Evolutionary conservation across 306 rosid genomes (phyloP).

Genomic region (Argentina anserina): DNA sequence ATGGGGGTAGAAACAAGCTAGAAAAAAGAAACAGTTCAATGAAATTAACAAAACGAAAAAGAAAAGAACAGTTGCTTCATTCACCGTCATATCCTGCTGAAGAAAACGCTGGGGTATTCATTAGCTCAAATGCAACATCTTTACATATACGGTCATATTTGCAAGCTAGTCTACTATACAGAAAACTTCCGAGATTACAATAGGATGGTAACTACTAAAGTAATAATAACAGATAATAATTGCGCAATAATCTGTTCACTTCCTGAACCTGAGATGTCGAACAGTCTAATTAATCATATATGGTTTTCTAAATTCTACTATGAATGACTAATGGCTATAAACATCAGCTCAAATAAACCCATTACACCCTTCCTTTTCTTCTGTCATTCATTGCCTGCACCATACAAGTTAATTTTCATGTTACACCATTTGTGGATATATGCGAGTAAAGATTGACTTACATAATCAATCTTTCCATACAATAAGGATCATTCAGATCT

Average conservation of each 20-base stretch:
- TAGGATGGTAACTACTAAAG: not conserved
- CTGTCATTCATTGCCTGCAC: slow-evolving; percentile 52
- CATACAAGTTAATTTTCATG: not conserved
- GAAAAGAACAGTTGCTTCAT: too few species aligned
- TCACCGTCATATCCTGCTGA: too few species aligned
- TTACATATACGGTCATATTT: not conserved
- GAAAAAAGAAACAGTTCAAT: too few species aligned
- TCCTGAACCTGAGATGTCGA: not conserved
- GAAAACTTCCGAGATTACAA: not conserved
- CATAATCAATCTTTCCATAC: not conserved
- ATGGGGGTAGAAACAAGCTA: too few species aligned
- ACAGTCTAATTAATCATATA: slow-evolving; percentile 10
- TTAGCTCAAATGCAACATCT: not conserved
- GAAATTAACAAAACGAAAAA: too few species aligned
- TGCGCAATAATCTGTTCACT: not conserved
- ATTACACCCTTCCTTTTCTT: slow-evolving; percentile 49
- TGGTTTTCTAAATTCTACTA: slow-evolving; percentile 18
- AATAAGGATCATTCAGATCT: not conserved
- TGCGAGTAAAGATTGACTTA: not conserved
- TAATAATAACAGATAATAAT: not conserved
- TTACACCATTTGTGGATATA: not conserved
- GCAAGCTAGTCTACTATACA: slow-evolving; percentile 17
- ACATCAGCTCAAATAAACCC: not conserved
- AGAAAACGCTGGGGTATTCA: not conserved
- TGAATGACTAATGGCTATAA: slow-evolving; percentile 32